A percentile compares a stretch with the other conserved stretches of the same genome.
Evolutionary conservation across 2,329 filamentous ascomycete genomes (phyloP).

Genomic region (Arthrinium puccinioides): DNA sequence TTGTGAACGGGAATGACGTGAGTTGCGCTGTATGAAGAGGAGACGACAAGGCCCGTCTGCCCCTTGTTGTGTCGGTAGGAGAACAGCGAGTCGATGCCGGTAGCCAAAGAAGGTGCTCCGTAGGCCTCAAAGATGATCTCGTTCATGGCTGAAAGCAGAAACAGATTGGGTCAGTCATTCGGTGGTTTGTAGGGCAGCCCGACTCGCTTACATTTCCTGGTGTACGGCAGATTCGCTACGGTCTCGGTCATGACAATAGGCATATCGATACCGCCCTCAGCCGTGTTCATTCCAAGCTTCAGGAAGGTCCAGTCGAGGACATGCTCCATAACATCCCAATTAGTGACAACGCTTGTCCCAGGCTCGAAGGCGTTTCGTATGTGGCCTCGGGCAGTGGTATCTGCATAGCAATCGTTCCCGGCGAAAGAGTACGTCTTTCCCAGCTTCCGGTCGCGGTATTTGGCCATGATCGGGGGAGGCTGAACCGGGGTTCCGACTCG

Average conservation of each 20-base stretch:
- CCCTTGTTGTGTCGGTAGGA: conserved; percentile 91
- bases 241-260: conserved; percentile 95
- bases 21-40: conserved; percentile 87
- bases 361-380: conserved; percentile 86
- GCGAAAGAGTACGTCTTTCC: conserved; percentile 89
- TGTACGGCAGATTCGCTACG: conserved; percentile 83
- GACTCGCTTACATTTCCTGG: conserved; percentile 71
- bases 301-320: conserved; percentile 91
- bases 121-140: conserved; percentile 98
- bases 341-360: conserved; percentile 84
- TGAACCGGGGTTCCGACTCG: conserved; percentile 71
- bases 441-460: conserved; percentile 90
- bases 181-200: neutral
- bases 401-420: conserved; percentile 86
- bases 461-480: conserved; percentile 87
- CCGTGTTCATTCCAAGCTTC: conserved; percentile 79
- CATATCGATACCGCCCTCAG: conserved; percentile 67
- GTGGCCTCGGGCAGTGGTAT: conserved; percentile 86
- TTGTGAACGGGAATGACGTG: conserved; percentile 92
- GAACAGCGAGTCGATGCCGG: conserved; percentile 94
- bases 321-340: conserved; percentile 97
- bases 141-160: conserved; percentile 66
- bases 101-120: conserved; percentile 78
- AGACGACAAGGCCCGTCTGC: conserved; percentile 78
- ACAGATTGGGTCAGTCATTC: neutral